Base-by-base conservation (phyloP, 2,329 filamentous ascomycete genomes). In the Exophiala viscosa region DNA sequence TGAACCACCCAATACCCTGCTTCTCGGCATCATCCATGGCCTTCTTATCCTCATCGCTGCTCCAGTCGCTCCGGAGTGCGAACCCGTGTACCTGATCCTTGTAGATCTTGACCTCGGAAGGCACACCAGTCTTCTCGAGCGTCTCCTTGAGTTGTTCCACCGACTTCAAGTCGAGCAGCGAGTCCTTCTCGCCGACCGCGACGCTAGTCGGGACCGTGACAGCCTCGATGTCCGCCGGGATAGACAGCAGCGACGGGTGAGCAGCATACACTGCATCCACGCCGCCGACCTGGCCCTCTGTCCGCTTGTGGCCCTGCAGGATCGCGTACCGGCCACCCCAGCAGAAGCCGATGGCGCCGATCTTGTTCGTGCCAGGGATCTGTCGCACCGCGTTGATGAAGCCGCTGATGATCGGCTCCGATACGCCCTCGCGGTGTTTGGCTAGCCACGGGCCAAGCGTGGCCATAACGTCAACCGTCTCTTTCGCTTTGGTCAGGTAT, bases 321-420 rank as follows among this genome's bases (percentile, higher is more conserved):
- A 73, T 67, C 34, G 69, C 67, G 54, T 73, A 73, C 23, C 69
- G 60, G 0, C 66, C 75, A 31, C 75, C 75, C 65, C 72, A 77
- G 67, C 75, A 77, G 62, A 76, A 77, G 4, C 75, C 75, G 23
- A 77, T 67, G 5, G 69, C 71, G n/a, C 68, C 72, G 13, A 76
- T 67, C 41, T 56, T 59, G 28, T 54, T 45, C 3, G 70, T 73
- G 1, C 70, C 71, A 1, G 70, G 69, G 5, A 68, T 67, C 48
- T 59, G 60, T 18, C 69, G 64, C 4, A 76, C 64, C 15, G 69
- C 58, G 41, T 67, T 65, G 54, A 75, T 70, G 63, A 74, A 76
- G 39, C 65, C 66, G 32, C 73, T 69, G 50, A 75, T 71, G n/a
- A 75, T 48, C 0, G 73, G 73, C 48, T 69, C 68, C 3, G 67